A percentile compares a stretch with the other conserved stretches of the same genome.
phyloP scores from a whole-genome alignment of 1,139 yeast species.

The Geotrichum reessii region DNA sequence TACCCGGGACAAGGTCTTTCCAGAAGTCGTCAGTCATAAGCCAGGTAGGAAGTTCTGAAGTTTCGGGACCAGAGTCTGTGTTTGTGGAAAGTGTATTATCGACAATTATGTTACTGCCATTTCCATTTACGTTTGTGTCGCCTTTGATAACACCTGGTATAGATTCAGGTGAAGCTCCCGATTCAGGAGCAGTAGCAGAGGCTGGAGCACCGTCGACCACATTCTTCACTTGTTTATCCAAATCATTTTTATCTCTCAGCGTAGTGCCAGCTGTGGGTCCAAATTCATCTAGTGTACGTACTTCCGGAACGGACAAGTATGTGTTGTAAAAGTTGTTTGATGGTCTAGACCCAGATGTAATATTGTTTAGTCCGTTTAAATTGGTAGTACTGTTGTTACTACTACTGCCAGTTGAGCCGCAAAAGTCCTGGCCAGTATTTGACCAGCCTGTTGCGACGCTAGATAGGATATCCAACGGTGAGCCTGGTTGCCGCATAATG shows the following conservation, averaged over 20 bases:
- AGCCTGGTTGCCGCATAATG: constrained; percentile 22
- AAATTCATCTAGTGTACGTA: neutral
- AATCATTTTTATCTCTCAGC: neutral
- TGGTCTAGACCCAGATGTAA: neutral
- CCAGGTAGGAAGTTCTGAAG: constrained; percentile 27
- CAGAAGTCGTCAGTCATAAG: constrained; percentile 31
- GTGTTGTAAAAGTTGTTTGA: neutral
- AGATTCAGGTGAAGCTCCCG: neutral
- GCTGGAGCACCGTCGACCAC: neutral
- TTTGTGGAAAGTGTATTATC: neutral
- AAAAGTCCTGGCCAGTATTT: neutral
- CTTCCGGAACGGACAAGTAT: neutral
- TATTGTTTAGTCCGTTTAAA: neutral
- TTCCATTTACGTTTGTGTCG: neutral
- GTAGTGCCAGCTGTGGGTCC: neutral
- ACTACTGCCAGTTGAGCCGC: neutral
- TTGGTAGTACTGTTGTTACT: neutral
- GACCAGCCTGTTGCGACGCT: constrained; percentile 23
- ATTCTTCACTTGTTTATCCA: neutral
- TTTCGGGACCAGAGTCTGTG: neutral
- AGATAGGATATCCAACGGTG: constrained; percentile 32
- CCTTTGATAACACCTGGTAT: neutral
- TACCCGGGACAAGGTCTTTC: constrained; percentile 31
- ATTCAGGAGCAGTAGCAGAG: constrained; percentile 6
- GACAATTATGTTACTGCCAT: neutral